Evolutionary conservation across 352 stramenopile genomes (phyloP).

Genomic region (Globisporangium paddicum): DNA sequence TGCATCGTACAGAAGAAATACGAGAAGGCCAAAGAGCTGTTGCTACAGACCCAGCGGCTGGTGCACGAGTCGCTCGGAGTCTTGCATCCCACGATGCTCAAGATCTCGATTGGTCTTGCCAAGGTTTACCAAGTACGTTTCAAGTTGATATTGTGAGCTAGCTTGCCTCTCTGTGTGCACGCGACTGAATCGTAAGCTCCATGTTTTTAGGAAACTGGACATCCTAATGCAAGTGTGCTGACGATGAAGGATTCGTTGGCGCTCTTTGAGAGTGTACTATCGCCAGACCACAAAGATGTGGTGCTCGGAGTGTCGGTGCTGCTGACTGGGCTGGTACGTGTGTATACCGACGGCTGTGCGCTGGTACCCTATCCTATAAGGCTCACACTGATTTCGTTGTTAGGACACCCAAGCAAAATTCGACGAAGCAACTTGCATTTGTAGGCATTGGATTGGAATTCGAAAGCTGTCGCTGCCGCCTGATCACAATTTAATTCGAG

Average conservation of each 20-base stretch:
- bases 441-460: constrained; percentile 17
- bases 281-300: constrained; percentile 42
- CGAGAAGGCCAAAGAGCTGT: constrained; percentile 33
- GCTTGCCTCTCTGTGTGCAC: neutral
- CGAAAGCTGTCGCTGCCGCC: constrained; percentile 5
- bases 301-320: constrained; percentile 30
- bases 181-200: neutral
- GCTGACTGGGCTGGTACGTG: constrained; percentile 38
- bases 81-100: constrained; percentile 51
- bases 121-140: constrained; percentile 24
- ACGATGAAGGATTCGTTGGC: constrained; percentile 23
- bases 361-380: neutral
- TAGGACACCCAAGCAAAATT: constrained; percentile 21
- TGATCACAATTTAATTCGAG: constrained; percentile 15
- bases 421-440: constrained; percentile 20
- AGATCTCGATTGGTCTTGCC: constrained; percentile 40
- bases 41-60: constrained; percentile 24
- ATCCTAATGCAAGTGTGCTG: constrained; percentile 16
- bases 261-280: constrained; percentile 31
- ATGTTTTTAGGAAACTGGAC: constrained; percentile 23
- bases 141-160: neutral
- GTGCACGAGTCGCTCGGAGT: constrained; percentile 33
- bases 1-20: constrained; percentile 62
- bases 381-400: neutral
- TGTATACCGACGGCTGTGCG: neutral